phyloP scores from a whole-genome alignment of 192 early-diverging fungal genomes.

The Gigaspora rosea region DNA sequence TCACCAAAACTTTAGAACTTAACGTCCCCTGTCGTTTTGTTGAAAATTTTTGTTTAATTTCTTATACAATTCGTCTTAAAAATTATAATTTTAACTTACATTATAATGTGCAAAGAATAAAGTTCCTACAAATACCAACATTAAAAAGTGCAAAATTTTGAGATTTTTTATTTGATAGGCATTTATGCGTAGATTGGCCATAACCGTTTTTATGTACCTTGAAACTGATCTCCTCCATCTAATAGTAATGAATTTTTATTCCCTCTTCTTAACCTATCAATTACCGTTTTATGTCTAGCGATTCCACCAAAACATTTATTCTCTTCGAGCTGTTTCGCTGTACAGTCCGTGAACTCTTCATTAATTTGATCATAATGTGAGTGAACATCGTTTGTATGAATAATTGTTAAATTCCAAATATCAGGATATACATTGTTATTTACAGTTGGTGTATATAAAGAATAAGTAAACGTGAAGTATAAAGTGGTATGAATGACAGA shows the following conservation, averaged over 20 bases:
- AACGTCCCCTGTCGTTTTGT: slow-evolving; percentile 44
- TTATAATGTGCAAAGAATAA: slow-evolving; percentile 69
- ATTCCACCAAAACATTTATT: slow-evolving; percentile 56
- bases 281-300: slow-evolving; percentile 61
- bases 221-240: slow-evolving; percentile 72
- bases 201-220: slow-evolving; percentile 19
- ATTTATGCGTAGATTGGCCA: neutral
- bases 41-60: neutral
- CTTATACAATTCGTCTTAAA: neutral
- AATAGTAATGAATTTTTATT: slow-evolving; percentile 59
- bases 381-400: slow-evolving; percentile 50
- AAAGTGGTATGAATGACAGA: too few species aligned
- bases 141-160: neutral
- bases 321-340: slow-evolving; percentile 28
- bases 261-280: slow-evolving; percentile 53
- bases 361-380: slow-evolving; percentile 44
- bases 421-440: too few species aligned
- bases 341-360: slow-evolving; percentile 38
- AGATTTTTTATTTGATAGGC: too few species aligned
- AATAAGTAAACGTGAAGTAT: too few species aligned
- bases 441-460: too few species aligned
- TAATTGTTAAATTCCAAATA: slow-evolving; percentile 40
- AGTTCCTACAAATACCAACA: slow-evolving; percentile 45
- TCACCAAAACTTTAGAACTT: slow-evolving; percentile 53
- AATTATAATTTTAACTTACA: slow-evolving; percentile 31